Evolutionary conservation across 1,284 basidiomycete species (phyloP), one percentile per base, ranked within the genome.

Genomic region (Meira miltonrushii): DNA sequence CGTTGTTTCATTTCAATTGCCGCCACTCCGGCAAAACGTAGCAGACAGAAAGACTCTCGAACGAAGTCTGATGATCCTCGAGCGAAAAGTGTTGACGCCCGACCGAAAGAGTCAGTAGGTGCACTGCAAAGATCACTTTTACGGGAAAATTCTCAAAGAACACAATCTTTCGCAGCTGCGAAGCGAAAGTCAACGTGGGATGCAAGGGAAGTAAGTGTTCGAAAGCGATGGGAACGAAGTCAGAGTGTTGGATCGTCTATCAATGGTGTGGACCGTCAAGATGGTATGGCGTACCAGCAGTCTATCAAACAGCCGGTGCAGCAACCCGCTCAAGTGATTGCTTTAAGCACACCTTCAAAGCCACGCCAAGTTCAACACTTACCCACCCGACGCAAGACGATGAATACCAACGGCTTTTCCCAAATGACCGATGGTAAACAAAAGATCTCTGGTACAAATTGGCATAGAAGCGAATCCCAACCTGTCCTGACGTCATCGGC

Each of bases 1-100:
- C 73, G 73, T 47, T 75, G 73, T 62, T 75, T 72, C 15, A 67
- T 72, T 19, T 19, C 50, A 19, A 39, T 7, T 3, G 50, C 21
- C 2, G 38, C 6, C 28, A 53, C 50, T 2, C 50, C 50, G 4
- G 50, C 50, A 12, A 39, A 41, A 15, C 23, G 21, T 13, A 38
- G 13, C 48, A 39, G 15, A 12, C 23, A 39, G 50, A 53, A 8
- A 33, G 49, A 19, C n/a, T n/a, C n/a, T n/a, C n/a, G n/a, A n/a
- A n/a, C n/a, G n/a, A n/a, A n/a, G n/a, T n/a, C n/a, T n/a, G 25
- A 52, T n/a, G 49, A 52, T 13, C 21, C 38, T n/a, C 21, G 21
- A 21, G n/a, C 10, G 23, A 9, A 40, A 40, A n/a, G n/a, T 48
- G 46, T 48, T 48, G 9, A 17, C 17, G 46, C 9, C 46, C 10